phyloP scores from a whole-genome alignment of 2,329 filamentous ascomycete genomes.

The Fusarium tupiense region DNA sequence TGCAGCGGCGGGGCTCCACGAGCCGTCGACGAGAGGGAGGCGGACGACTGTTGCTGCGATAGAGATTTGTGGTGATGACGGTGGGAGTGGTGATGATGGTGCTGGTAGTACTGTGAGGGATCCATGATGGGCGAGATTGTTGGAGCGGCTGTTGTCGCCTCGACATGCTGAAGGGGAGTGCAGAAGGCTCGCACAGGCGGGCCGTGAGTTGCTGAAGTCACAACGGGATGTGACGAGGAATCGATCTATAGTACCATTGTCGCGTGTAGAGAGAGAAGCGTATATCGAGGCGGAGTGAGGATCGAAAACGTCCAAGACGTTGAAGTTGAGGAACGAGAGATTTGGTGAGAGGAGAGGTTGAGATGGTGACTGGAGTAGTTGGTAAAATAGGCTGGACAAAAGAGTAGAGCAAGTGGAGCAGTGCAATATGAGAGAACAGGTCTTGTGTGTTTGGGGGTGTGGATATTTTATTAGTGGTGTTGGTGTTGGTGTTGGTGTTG shows the following conservation, averaged over 20 bases:
- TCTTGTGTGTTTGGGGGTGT: slow-evolving; percentile 42
- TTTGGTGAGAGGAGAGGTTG: slow-evolving; percentile 31
- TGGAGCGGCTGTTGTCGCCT: slow-evolving; percentile 37
- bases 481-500: slow-evolving; percentile 24
- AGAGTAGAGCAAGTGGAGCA: slow-evolving; percentile 40
- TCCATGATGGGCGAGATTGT: slow-evolving; percentile 42
- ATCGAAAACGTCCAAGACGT: slow-evolving; percentile 1
- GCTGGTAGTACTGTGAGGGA: slow-evolving; percentile 41
- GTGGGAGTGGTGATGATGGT: slow-evolving; percentile 35
- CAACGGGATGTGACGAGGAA: slow-evolving; percentile 34
- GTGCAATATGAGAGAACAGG: slow-evolving; percentile 33
- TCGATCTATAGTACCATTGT: slow-evolving; percentile 44
- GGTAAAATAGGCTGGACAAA: slow-evolving; percentile 35
- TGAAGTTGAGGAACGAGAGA: slow-evolving; percentile 22
- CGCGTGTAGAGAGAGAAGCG: slow-evolving; percentile 7
- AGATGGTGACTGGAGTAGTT: slow-evolving; percentile 29
- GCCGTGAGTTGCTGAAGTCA: slow-evolving; percentile 36
- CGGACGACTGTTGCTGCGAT: slow-evolving; percentile 44
- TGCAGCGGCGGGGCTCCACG: slow-evolving; percentile 41
- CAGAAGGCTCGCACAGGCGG: slow-evolving; percentile 40
- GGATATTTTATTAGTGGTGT: slow-evolving; percentile 40
- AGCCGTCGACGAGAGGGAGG: slow-evolving; percentile 42
- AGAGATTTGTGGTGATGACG: slow-evolving; percentile 43
- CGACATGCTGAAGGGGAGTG: slow-evolving; percentile 41
- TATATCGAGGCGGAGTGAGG: slow-evolving; percentile 1